Evolutionary conservation across 495 filamentous ascomycete genomes (phyloP), one percentile per base, ranked within the genome.

Genomic region (Neurospora tetrasperma): DNA sequence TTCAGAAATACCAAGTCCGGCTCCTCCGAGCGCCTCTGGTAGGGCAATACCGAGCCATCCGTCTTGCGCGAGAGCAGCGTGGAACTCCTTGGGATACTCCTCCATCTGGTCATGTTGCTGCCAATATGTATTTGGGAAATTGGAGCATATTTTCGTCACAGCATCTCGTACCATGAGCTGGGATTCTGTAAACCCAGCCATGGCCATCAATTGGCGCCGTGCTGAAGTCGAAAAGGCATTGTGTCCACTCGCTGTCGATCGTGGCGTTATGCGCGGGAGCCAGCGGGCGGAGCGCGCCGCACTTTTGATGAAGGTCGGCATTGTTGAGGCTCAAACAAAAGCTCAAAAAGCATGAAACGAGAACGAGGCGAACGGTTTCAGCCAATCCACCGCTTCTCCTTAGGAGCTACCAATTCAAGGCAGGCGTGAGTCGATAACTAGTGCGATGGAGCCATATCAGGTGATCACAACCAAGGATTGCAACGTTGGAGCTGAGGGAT

Each of bases 41-140:
- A 94, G 82, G 0, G 92, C 91, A 76, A 94, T 93, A 8, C 93
- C 92, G 20, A 96, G 86, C 91, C 92, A 94, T n/a, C 92, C 91
- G 77, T 90, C 91, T 69, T 88, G 88, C n/a, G 92, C 90, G 72
- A 94, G 80, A 0, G 91, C 89, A 3, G 89, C 87, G 78, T 94
- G 91, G 54, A 96, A 88, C 31, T 92, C 89, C 74, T 88, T 85
- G 0, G 92, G 92, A 76, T 94, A 90, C 69, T 86, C 83, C 73
- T 89, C 89, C 42, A 84, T 85, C 69, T 92, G 85, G 75, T 94
- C 92, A 74, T 84, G 87, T 71, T 89, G 84, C 59, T 88, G 88
- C 92, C 92, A 94, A 80, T 94, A 94, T 40, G 81, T 80, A 70
- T 85, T 82, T 70, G 89, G 86, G 72, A 90, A 91, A 16, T 83